phyloP scores from a whole-genome alignment of 2,329 filamentous ascomycete genomes.

The Tympanopsis confertula region DNA sequence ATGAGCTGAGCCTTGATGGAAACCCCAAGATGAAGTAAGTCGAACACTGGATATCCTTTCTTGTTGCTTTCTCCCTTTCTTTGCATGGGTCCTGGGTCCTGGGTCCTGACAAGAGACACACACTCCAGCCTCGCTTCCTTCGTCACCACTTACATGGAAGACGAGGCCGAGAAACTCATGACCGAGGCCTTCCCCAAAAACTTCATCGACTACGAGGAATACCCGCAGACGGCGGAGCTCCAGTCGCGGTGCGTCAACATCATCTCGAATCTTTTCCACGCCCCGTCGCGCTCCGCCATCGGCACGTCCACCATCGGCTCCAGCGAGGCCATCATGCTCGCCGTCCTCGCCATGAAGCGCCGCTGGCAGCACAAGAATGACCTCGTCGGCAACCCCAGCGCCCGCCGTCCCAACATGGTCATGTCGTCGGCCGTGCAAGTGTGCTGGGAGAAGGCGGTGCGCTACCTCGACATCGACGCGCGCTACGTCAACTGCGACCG shows the following conservation, averaged over 20 bases:
- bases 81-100: too few relatives aligned
- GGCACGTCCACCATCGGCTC: constrained; percentile 83
- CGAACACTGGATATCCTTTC: too few relatives aligned
- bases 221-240: constrained; percentile 69
- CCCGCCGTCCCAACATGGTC: constrained; percentile 70
- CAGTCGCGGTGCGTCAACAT: constrained; percentile 87
- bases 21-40: neutral
- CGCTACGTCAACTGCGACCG: constrained; percentile 58
- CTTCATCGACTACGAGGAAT: constrained; percentile 85
- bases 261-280: constrained; percentile 83
- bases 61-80: too few relatives aligned
- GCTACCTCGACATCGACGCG: constrained; percentile 90
- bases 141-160: constrained; percentile 92
- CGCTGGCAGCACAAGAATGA: constrained; percentile 80
- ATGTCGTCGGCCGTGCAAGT: constrained; percentile 96
- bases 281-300: constrained; percentile 53
- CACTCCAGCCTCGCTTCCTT: constrained; percentile 68
- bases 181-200: constrained; percentile 84
- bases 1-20: neutral
- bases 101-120: too few relatives aligned
- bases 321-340: constrained; percentile 79
- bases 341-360: constrained; percentile 84
- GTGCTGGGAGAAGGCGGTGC: constrained; percentile 86
- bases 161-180: constrained; percentile 95
- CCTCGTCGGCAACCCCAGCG: constrained; percentile 69